Base-by-base conservation (phyloP, 208 protist species). In the Acanthamoeba healyi region DNA sequence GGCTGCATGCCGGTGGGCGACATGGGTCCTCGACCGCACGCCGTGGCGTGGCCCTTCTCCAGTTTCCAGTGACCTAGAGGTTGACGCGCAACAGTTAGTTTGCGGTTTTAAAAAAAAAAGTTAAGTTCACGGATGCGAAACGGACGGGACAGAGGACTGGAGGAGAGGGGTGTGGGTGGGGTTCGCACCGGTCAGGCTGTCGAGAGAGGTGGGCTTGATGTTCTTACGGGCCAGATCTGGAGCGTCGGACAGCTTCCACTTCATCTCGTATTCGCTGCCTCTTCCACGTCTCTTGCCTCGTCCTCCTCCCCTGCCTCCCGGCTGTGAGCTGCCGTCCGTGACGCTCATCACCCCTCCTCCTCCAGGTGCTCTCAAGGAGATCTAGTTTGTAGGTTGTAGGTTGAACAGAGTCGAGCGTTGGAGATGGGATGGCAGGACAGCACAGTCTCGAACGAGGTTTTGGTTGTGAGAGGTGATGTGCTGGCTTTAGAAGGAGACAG, bases 31-130 rank as follows among this genome's bases (percentile, higher is more conserved):
- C 38, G 36, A 19, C 9, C 49, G 49, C 49, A 7, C 15, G 14
- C 1, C 49, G n/a, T 22, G 15, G 26, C 38, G n/a, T n/a, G n/a
- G 14, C 74, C 74, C 74, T 84, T 84, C 74, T 84, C 74, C 36
- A 84, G 74, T 26, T 84, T 84, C 74, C 74, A 84, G 19, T 84
- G 74, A 38, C 74, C 74, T 84, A 34, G 61, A 26, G 61, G 61
- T 32, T 67, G 61, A 67, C 5, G 9, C 22, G 61, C 22, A 32
- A 26, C 29, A 4, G 4, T 49, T 12, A 4, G 12, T 49, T 49
- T 49, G 12, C 12, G 44, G 44, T 49, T 49, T 49, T 49, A 49
- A 49, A 49, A 12, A 49, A 49, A 49, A 49, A 49, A 49, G 44
- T 15, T 49, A 49, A 49, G 12, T 15, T 49, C 44, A 49, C 44